Conservation (phyloP, 306 rosid genomes). For the Vigna angularis region DNA sequence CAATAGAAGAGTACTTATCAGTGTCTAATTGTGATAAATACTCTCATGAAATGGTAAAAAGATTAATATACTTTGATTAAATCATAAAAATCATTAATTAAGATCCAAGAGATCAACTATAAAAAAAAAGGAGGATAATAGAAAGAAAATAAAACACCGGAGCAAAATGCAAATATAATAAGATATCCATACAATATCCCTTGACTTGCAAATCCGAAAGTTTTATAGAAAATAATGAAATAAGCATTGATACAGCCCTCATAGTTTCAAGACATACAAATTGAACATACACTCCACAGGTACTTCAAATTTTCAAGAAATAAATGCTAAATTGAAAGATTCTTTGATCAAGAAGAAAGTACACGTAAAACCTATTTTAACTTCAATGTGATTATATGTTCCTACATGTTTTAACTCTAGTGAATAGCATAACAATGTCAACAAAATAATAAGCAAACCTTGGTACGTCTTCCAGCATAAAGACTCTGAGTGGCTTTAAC, state of each 20-base stretch:
- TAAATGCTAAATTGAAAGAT: not conserved
- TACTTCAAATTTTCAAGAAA: not conserved
- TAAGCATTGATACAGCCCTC: constrained; percentile 5
- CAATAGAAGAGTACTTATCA: not conserved
- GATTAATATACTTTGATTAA: constrained; percentile 11
- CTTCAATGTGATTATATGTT: not conserved
- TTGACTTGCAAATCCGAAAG: not conserved
- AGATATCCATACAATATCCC: constrained; percentile 2
- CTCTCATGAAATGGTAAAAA: constrained; percentile 7
- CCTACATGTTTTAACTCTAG: constrained; percentile 5
- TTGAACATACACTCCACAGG: not conserved
- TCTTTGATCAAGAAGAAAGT: not conserved
- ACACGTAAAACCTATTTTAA: too few species aligned
- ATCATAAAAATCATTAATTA: not conserved
- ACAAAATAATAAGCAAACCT: constrained; percentile 61
- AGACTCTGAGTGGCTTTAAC: constrained; percentile 76
- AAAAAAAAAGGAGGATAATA: not conserved
- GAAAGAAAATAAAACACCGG: not conserved
- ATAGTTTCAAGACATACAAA: constrained; percentile 7
- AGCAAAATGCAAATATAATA: not conserved
- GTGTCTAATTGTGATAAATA: constrained; percentile 16
- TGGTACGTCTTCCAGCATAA: constrained; percentile 92
- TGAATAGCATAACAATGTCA: constrained; percentile 17
- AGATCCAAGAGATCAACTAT: not conserved
- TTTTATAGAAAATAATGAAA: not conserved